Evolutionary conservation across 2,329 filamentous ascomycete species (phyloP).

Genomic region (Hirsutella thompsonii): DNA sequence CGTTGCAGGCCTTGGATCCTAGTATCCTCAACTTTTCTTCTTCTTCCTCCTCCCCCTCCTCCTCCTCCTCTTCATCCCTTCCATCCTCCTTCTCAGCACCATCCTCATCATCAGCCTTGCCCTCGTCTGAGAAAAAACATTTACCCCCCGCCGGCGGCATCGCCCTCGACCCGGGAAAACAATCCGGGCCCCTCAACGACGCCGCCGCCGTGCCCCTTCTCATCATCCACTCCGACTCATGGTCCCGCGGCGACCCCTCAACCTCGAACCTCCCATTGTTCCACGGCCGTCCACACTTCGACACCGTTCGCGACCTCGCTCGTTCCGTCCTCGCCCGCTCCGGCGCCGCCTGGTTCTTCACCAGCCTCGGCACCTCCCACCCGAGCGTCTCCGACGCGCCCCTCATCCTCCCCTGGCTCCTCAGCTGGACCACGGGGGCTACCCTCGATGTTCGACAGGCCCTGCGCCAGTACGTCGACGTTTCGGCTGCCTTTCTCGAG

Average conservation of each 20-base stretch:
- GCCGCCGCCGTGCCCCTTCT: constrained; percentile 45
- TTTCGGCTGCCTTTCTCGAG: constrained; percentile 43
- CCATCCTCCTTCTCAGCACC: too few species aligned
- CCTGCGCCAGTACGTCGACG: constrained; percentile 45
- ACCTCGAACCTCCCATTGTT: too few species aligned
- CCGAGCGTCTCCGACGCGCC: constrained; percentile 55
- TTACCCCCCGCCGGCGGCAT: constrained; percentile 36
- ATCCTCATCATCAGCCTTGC: too few species aligned
- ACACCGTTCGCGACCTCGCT: constrained; percentile 45
- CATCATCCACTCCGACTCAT: constrained; percentile 51
- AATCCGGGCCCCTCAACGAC: constrained; percentile 46
- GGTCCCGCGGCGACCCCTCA: constrained; percentile 44
- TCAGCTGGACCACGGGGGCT: constrained; percentile 49
- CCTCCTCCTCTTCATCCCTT: too few species aligned
- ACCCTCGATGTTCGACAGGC: constrained; percentile 43
- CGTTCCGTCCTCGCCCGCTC: constrained; percentile 28
- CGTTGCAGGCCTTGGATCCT: constrained; percentile 44
- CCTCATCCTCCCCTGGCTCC: constrained; percentile 46
- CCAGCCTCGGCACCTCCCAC: constrained; percentile 41
- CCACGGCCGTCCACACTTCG: constrained; percentile 51
- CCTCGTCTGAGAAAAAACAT: constrained; percentile 23
- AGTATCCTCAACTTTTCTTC: too few species aligned
- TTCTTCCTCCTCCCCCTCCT: too few species aligned
- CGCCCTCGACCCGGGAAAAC: constrained; percentile 53
- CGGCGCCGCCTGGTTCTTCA: constrained; percentile 39